These are phyloP conservation scores for Austropuccinia psidii DNA, from an alignment of 1,284 basidiomycete genomes.

Conservation along the genomic window DNA sequence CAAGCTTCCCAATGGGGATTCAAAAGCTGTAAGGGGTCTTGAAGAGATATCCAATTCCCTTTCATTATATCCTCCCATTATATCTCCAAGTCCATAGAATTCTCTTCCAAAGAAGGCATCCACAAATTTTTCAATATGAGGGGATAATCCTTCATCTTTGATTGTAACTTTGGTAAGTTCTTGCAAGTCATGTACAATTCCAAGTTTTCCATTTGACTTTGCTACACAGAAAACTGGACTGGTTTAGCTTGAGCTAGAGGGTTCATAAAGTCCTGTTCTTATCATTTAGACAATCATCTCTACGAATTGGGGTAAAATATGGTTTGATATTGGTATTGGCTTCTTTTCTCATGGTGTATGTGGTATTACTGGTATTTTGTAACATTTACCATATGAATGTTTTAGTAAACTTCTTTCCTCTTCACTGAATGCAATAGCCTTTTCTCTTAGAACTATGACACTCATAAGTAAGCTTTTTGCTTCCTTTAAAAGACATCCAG, in stretches of 20 bases:
- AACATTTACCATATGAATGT: not conserved
- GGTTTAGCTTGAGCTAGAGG: not conserved
- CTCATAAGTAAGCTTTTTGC: not conserved
- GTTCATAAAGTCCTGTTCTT: not conserved
- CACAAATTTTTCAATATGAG: no score
- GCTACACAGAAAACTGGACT: no score
- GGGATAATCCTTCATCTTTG: not conserved
- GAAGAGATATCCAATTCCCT: not conserved
- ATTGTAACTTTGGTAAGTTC: not conserved
- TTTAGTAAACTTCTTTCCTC: no score
- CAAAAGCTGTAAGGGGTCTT: not conserved
- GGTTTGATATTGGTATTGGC: no score
- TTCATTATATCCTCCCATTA: not conserved
- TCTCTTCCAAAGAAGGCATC: no score
- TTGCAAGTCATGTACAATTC: no score
- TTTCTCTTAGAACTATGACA: not conserved
- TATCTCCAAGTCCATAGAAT: no score
- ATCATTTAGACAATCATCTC: not conserved
- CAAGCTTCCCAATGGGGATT: not conserved
- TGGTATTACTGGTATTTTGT: not conserved
- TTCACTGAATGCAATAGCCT: no score
- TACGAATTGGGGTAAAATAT: no score
- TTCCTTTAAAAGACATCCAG: not conserved
- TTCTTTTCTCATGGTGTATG: no score
- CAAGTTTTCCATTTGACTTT: no score